Percentiles rank a stretch among this genome's conserved stretches.
phyloP scores from a whole-genome alignment of 176 grass and related monocot genomes.

The Saccharum spontaneum region DNA sequence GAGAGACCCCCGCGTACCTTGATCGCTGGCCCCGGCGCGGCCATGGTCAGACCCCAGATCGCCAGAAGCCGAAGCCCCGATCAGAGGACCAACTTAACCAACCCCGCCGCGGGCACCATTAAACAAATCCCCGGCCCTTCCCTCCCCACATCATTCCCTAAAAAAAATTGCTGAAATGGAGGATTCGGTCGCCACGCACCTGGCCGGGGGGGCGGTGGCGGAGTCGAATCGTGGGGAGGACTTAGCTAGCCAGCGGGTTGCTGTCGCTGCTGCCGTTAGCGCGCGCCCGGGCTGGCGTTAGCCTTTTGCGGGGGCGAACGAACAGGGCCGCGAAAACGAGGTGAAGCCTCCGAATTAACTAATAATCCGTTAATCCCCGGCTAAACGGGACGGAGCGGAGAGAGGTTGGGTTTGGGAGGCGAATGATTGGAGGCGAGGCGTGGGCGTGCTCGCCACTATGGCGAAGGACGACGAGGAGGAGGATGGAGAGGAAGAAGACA shows the following conservation, averaged over 20 bases:
- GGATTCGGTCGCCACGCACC: constrained; percentile 50
- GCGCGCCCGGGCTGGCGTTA: constrained; percentile 4
- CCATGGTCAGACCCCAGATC: constrained; percentile 53
- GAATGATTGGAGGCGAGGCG: constrained; percentile 39
- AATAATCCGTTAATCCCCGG: background rate
- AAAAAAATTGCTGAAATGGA: background rate
- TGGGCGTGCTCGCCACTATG: constrained; percentile 45
- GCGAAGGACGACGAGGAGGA: background rate
- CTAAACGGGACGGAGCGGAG: background rate
- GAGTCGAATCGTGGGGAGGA: constrained; percentile 44
- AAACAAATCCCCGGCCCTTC: constrained; percentile 33
- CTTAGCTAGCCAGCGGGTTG: constrained; percentile 22
- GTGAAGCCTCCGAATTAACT: background rate
- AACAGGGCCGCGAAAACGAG: background rate
- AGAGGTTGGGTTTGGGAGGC: background rate
- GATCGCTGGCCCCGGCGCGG: constrained; percentile 43
- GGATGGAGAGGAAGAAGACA: background rate
- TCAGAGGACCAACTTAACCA: constrained; percentile 42
- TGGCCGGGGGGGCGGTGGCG: background rate
- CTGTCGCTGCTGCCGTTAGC: constrained; percentile 41
- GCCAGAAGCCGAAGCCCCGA: constrained; percentile 17
- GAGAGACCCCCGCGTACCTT: constrained; percentile 31
- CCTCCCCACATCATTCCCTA: constrained; percentile 22
- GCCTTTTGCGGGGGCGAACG: background rate
- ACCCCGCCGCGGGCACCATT: constrained; percentile 27